Evolutionary conservation across 2,329 filamentous ascomycete species (phyloP).

Genomic region (Xylaria sp.): DNA sequence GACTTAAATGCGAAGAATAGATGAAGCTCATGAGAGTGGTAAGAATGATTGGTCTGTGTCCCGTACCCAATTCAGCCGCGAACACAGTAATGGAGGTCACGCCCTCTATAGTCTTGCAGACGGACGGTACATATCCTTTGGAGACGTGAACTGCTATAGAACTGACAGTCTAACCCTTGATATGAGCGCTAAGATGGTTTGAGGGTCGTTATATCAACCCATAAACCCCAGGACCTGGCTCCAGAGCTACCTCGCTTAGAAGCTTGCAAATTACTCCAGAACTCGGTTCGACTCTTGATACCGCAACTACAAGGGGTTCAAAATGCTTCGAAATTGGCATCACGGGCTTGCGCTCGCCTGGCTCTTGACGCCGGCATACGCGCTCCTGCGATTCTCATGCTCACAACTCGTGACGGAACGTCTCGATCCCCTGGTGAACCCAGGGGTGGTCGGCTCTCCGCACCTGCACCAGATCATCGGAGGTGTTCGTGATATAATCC

Average conservation of each 20-base stretch:
- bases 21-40: constrained; percentile 20
- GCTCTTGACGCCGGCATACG: constrained; percentile 12
- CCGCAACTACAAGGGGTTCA: not conserved
- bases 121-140: not conserved
- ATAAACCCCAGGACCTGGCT: no score
- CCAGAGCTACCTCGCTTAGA: not conserved
- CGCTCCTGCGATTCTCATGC: constrained; percentile 43
- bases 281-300: not conserved
- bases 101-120: not conserved
- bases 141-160: not conserved
- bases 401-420: constrained; percentile 43
- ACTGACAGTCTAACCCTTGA: not conserved
- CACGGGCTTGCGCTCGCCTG: constrained; percentile 16
- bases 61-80: constrained; percentile 25
- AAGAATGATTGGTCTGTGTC: constrained; percentile 13
- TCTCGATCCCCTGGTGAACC: constrained; percentile 43
- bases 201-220: not conserved
- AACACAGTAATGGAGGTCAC: constrained; percentile 5
- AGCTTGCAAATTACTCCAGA: not conserved
- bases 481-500: constrained; percentile 35
- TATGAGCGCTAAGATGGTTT: not conserved
- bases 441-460: constrained; percentile 41
- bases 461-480: constrained; percentile 47
- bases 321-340: constrained; percentile 25
- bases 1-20: not conserved